Evolutionary conservation across 257 asterid species (phyloP).

Genomic region (Salvia miltiorrhiza): DNA sequence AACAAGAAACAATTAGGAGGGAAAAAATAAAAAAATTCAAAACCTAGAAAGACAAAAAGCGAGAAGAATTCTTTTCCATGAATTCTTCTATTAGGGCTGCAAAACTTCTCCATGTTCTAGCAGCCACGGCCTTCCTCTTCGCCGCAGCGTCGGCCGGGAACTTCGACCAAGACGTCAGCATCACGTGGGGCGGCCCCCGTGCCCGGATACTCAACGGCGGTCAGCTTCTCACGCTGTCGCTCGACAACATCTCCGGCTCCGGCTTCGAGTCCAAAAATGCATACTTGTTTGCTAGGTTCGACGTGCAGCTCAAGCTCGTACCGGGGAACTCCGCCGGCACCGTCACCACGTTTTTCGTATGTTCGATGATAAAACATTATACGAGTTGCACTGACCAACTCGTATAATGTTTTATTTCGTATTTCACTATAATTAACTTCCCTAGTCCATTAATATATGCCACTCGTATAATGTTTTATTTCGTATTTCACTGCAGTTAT

Average conservation of each 20-base stretch:
- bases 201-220: slow-evolving; percentile 42
- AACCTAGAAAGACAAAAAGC: too few relatives aligned
- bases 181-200: slow-evolving; percentile 51
- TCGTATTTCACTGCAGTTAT: slow-evolving; percentile 24
- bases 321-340: slow-evolving; percentile 72
- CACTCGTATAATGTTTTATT: too few relatives aligned
- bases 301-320: slow-evolving; percentile 60
- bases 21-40: too few relatives aligned
- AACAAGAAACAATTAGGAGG: neutral
- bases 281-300: slow-evolving; percentile 48
- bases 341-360: slow-evolving; percentile 64
- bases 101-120: slow-evolving; percentile 16
- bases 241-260: slow-evolving; percentile 61
- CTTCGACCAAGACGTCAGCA: slow-evolving; percentile 38
- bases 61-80: neutral
- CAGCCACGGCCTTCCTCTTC: slow-evolving; percentile 29
- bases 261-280: slow-evolving; percentile 54
- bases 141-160: slow-evolving; percentile 47
- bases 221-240: slow-evolving; percentile 37
- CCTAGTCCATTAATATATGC: too few relatives aligned
- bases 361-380: neutral
- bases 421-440: too few relatives aligned
- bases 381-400: too few relatives aligned
- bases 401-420: too few relatives aligned
- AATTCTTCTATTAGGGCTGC: neutral